These are phyloP conservation scores for Sanghuangporus baumii DNA, from an alignment of 1,284 basidiomycete genomes.

Conservation along the genomic window DNA sequence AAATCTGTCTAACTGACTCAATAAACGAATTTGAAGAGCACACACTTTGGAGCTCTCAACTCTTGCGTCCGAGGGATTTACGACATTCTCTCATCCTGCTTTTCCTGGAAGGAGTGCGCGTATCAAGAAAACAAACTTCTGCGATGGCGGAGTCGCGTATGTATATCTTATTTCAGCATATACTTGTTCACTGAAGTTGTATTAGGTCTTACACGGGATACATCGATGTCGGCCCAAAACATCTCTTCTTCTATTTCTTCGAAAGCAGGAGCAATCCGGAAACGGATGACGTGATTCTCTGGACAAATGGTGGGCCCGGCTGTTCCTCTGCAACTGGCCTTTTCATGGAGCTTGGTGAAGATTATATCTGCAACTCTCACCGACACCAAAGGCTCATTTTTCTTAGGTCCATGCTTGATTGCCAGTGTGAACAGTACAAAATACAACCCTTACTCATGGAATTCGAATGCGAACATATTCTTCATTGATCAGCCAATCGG, in stretches of 20 bases:
- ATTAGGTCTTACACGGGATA: conserved; percentile 45
- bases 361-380: background rate
- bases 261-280: conserved; percentile 38
- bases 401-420: conserved; percentile 45
- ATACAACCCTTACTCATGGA: conserved; percentile 62
- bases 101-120: conserved; percentile 15
- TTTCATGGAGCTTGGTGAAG: conserved; percentile 58
- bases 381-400: background rate
- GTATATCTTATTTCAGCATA: background rate
- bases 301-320: conserved; percentile 43
- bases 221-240: conserved; percentile 64
- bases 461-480: conserved; percentile 62
- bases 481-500: conserved; percentile 66
- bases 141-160: conserved; percentile 11
- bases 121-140: conserved; percentile 16
- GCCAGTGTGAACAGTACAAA: conserved; percentile 37
- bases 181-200: background rate
- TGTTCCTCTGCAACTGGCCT: conserved; percentile 52
- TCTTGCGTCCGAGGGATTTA: background rate
- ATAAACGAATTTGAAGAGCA: background rate
- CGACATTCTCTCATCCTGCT: conserved; percentile 11
- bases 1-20: background rate
- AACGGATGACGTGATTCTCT: conserved; percentile 34
- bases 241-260: conserved; percentile 82
- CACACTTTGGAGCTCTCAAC: background rate